Conservation (phyloP, 1,139 yeast species). For the Yamadazyma taylorii region DNA sequence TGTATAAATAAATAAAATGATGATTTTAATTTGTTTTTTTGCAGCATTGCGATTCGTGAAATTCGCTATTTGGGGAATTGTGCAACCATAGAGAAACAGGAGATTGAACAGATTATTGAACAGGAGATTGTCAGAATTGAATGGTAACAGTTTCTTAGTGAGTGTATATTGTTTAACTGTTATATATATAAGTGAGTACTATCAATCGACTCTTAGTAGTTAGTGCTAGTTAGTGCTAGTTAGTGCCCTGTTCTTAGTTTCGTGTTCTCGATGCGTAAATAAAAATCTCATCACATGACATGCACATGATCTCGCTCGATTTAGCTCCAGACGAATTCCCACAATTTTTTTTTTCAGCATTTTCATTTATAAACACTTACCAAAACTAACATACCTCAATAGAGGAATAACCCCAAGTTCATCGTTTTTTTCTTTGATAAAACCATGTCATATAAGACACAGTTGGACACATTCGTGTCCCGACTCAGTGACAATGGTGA, state of each 20-base stretch:
- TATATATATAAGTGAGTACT: too few species aligned
- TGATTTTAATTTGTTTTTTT: too few species aligned
- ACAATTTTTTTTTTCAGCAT: constrained; percentile 10
- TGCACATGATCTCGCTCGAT: constrained; percentile 11
- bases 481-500: constrained; percentile 59
- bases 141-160: too few species aligned
- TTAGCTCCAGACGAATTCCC: constrained; percentile 10
- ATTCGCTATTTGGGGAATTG: constrained; percentile 3
- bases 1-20: background rate
- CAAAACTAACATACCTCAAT: background rate
- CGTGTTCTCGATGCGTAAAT: too few species aligned
- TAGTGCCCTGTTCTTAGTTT: too few species aligned
- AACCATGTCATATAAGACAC: constrained; percentile 47
- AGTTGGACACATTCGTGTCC: constrained; percentile 60
- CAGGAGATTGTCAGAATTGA: too few species aligned
- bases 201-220: too few species aligned
- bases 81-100: too few species aligned
- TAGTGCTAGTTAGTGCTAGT: too few species aligned
- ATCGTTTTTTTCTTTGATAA: constrained; percentile 2
- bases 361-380: background rate
- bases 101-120: too few species aligned
- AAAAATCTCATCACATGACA: constrained; percentile 9
- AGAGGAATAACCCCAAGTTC: background rate
- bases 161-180: too few species aligned
- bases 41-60: background rate